Evolutionary conservation across 2,329 filamentous ascomycete species (phyloP).

Genomic region (Fusarium liriodendri): DNA sequence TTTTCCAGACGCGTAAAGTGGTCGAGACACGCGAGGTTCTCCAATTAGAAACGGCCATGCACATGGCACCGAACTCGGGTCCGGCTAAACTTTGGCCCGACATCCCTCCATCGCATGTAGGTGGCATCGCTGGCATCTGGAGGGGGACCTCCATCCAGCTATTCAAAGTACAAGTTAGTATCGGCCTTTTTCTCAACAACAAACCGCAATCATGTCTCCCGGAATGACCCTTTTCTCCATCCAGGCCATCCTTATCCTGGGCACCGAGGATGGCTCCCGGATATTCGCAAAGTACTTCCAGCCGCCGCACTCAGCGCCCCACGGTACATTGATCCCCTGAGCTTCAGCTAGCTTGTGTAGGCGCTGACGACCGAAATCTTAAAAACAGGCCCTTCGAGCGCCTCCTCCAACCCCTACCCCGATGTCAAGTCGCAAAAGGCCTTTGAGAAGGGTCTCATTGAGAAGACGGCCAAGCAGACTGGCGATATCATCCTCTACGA

Average conservation of each 20-base stretch:
- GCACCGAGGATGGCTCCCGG: conserved; percentile 87
- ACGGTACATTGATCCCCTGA: conserved; percentile 45
- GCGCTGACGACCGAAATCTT: conserved; percentile 37
- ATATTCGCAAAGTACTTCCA: conserved; percentile 95
- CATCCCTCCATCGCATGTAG: conserved; percentile 29
- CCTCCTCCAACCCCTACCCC: conserved; percentile 80
- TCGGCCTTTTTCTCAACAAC: conserved; percentile 12
- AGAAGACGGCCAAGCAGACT: conserved; percentile 96
- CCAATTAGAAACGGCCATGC: neutral
- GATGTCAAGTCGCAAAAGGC: conserved; percentile 93
- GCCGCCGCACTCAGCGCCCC: conserved; percentile 64
- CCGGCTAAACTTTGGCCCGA: conserved; percentile 49
- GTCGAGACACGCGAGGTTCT: conserved; percentile 40
- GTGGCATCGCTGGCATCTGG: conserved; percentile 45
- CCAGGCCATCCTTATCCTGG: conserved; percentile 82
- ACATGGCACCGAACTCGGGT: conserved; percentile 21
- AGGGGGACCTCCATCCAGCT: conserved; percentile 41
- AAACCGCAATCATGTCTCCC: conserved; percentile 69
- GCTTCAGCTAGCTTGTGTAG: neutral
- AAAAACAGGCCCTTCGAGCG: conserved; percentile 53
- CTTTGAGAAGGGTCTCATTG: conserved; percentile 94
- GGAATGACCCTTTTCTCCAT: conserved; percentile 81
- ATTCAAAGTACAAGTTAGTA: conserved; percentile 34
- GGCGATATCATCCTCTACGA: conserved; percentile 98
- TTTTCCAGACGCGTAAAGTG: conserved; percentile 55